These are phyloP conservation scores for Stropharia rugosoannulata DNA, from an alignment of 768 basidiomycete species.

Conservation along the genomic window DNA sequence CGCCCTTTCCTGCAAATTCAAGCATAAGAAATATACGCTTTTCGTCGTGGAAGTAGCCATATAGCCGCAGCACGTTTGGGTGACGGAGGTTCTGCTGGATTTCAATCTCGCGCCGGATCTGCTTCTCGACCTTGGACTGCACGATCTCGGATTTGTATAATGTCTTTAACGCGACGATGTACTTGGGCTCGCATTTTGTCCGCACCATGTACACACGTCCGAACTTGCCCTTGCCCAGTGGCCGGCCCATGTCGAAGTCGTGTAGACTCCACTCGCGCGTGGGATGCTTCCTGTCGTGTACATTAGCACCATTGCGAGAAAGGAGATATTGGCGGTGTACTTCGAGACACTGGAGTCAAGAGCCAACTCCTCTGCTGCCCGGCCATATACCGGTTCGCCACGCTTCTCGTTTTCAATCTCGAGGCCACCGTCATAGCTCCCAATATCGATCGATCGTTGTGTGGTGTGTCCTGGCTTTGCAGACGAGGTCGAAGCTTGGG, in stretches of 20 bases:
- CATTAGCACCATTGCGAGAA: background rate
- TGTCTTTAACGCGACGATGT: conserved; percentile 95
- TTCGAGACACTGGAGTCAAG: conserved; percentile 78
- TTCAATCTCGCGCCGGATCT: conserved; percentile 96
- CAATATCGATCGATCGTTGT: conserved; percentile 64
- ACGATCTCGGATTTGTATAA: conserved; percentile 97
- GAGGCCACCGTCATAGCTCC: conserved; percentile 95
- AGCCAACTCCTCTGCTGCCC: conserved; percentile 78
- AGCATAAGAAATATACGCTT: conserved; percentile 98
- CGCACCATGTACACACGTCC: conserved; percentile 98
- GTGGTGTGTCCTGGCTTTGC: conserved; percentile 22
- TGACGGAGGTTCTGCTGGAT: conserved; percentile 97
- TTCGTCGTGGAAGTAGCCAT: conserved; percentile 98
- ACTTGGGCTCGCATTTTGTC: conserved; percentile 83
- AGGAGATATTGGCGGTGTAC: conserved; percentile 37
- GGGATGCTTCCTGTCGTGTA: conserved; percentile 50
- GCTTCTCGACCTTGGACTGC: conserved; percentile 89
- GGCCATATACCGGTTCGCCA: conserved; percentile 71
- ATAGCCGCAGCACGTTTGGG: conserved; percentile 90
- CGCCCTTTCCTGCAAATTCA: conserved; percentile 96
- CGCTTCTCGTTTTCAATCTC: conserved; percentile 84
- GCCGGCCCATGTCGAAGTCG: conserved; percentile 92
- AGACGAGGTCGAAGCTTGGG: conserved; percentile 13
- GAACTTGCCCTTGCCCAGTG: conserved; percentile 98
- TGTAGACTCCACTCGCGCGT: conserved; percentile 85